These are phyloP conservation scores for Aureobasidium subglaciale DNA, from an alignment of 2,329 filamentous ascomycete species.

Conservation along the genomic window DNA sequence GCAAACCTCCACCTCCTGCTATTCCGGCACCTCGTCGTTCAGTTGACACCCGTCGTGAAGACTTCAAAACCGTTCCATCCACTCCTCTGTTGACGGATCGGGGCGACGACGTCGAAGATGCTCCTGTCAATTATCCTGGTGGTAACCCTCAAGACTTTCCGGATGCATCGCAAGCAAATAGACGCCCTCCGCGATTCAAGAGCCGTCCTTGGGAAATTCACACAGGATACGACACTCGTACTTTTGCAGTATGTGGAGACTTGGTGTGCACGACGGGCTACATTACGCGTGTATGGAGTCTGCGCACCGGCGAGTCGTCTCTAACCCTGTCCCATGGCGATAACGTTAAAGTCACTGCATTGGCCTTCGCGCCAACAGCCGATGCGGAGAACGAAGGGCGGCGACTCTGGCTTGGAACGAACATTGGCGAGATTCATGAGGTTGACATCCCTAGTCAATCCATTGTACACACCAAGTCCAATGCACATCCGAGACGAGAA, in stretches of 20 bases:
- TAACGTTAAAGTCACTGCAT: slow-evolving; percentile 69
- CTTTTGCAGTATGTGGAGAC: slow-evolving; percentile 83
- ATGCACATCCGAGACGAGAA: slow-evolving; percentile 70
- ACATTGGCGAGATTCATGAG: slow-evolving; percentile 79
- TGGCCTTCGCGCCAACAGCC: slow-evolving; percentile 77
- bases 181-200: slow-evolving; percentile 69
- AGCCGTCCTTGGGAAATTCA: slow-evolving; percentile 67
- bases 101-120: slow-evolving; percentile 17
- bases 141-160: slow-evolving; percentile 54
- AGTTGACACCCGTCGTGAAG: slow-evolving; percentile 17
- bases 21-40: slow-evolving; percentile 28
- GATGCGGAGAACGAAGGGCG: slow-evolving; percentile 74
- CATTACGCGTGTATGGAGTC: slow-evolving; percentile 80
- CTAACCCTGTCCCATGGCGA: slow-evolving; percentile 80
- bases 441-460: slow-evolving; percentile 71
- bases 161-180: slow-evolving; percentile 75
- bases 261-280: slow-evolving; percentile 81
- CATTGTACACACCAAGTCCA: slow-evolving; percentile 60
- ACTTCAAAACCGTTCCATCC: slow-evolving; percentile 5
- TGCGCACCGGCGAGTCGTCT: slow-evolving; percentile 71
- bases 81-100: slow-evolving; percentile 32
- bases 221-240: slow-evolving; percentile 78
- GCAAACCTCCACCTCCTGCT: slow-evolving; percentile 23
- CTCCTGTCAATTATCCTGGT: slow-evolving; percentile 14
- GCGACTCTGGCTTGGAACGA: slow-evolving; percentile 84